Base-by-base conservation (phyloP, 1,284 basidiomycete genomes). In the Paramarasmius palmivorus region DNA sequence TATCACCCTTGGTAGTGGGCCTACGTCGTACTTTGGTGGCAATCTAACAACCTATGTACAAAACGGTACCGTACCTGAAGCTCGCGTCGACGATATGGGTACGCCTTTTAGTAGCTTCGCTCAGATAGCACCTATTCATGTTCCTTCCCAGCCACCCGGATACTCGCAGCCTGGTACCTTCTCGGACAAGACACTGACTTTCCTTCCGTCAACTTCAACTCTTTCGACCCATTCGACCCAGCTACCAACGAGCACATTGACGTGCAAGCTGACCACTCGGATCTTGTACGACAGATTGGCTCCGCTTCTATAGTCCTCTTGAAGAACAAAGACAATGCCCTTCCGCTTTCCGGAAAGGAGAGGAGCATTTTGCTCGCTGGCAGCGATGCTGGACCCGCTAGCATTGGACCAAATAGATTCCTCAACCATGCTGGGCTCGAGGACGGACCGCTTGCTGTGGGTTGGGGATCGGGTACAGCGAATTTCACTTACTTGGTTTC, bases 351-450 rank as follows among this genome's bases (percentile, higher is more conserved):
- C 40, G 67, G 68, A 46, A 81, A 78, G 57, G 78, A 82, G 14
- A 72, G 77, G 46, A 82, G 70, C 49, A 71, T 92, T 25, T 79
- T 82, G 0, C 61, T 93, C 20, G 76, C 89, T 47, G 85, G 77
- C 10, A 77, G 85, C 41, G 91, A 92, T 66, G 84, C 90, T n/a
- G 89, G 84, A 1, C 89, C 90, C 0, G 80, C 82, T 3, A 67
- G 61, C 23, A 73, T 76, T 32, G 92, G 92, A 0, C 87, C 92
- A 1, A 94, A 93, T 69, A 79, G 82, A 44, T 93, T 83, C 62
- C 32, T 34, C 12, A 19, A 35, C 25, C 49, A 76, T 59, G 82
- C 77, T 36, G 83, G 79, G 36, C 82, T 83, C 17, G 72, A 74
- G 49, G 81, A 84, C 60, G 88, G 88, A 29, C 80, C 86, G n/a